Percentiles rank a stretch among this genome's conserved stretches.
These are phyloP conservation scores for Pistacia integerrima DNA, from an alignment of 345 rosid species.

Conservation along the genomic window DNA sequence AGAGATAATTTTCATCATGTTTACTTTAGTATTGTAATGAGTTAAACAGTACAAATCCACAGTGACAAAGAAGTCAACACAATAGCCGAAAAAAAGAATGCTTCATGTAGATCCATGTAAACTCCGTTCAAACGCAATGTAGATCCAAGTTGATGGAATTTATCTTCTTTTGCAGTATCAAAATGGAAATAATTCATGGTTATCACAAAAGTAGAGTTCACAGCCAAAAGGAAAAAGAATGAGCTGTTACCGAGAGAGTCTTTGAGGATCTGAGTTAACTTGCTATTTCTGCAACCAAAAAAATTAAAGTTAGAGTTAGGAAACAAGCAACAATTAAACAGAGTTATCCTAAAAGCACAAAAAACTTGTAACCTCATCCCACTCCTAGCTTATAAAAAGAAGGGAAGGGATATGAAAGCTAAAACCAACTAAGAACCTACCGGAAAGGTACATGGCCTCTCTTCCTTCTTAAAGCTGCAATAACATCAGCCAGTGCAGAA, in stretches of 20 bases:
- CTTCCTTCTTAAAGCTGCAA: constrained; percentile 85
- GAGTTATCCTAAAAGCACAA: constrained; percentile 9
- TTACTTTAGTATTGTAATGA: not conserved
- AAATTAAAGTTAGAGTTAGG: not conserved
- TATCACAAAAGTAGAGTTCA: constrained; percentile 4
- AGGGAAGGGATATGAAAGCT: constrained; percentile 1
- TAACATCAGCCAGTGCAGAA: constrained; percentile 92
- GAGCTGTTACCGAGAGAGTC: constrained; percentile 75
- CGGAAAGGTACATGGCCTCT: constrained; percentile 94
- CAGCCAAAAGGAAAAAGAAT: constrained; percentile 8
- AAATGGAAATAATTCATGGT: constrained; percentile 2
- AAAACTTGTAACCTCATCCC: constrained; percentile 11
- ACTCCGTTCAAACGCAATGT: not conserved
- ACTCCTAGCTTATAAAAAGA: constrained; percentile 2
- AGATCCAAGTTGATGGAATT: not conserved
- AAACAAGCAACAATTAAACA: constrained; percentile 26
- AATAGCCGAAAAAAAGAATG: not conserved
- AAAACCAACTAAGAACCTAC: constrained; percentile 44
- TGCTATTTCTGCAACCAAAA: constrained; percentile 85
- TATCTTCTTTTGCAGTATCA: not conserved
- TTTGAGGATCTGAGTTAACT: constrained; percentile 93
- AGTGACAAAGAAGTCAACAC: not conserved
- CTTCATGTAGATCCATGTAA: not conserved
- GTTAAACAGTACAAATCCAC: not conserved
- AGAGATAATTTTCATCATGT: not conserved